Percentiles rank a stretch among this genome's conserved stretches.
phyloP scores from a whole-genome alignment of 352 stramenopile genomes.

The Pythium rhizo-oryzae region DNA sequence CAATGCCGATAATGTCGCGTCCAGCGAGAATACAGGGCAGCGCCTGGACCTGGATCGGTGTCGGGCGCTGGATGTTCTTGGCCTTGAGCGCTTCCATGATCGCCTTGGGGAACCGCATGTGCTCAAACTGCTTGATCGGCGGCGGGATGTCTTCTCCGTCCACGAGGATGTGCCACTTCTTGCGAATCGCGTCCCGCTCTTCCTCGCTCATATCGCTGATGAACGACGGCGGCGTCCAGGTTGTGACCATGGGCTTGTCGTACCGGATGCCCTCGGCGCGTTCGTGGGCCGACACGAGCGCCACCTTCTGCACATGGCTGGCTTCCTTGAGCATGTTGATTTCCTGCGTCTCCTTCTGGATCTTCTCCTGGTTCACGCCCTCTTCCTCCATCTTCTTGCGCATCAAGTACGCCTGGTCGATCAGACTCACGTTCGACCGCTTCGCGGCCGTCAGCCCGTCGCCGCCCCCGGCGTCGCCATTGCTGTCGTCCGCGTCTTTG shows the following conservation, averaged over 20 bases:
- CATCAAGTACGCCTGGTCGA: slow-evolving; percentile 87
- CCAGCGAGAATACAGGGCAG: slow-evolving; percentile 96
- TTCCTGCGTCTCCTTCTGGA: slow-evolving; percentile 87
- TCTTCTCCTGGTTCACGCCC: slow-evolving; percentile 80
- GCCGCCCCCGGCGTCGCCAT: background rate
- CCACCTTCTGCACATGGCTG: slow-evolving; percentile 95
- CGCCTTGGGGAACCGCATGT: slow-evolving; percentile 96
- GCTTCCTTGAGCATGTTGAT: slow-evolving; percentile 95
- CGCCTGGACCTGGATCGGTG: slow-evolving; percentile 99
- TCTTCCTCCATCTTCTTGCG: slow-evolving; percentile 73
- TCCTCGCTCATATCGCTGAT: slow-evolving; percentile 88
- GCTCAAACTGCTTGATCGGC: slow-evolving; percentile 96
- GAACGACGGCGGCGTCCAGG: slow-evolving; percentile 89
- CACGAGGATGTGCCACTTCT: slow-evolving; percentile 98
- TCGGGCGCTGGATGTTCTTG: slow-evolving; percentile 97
- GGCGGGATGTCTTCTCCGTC: slow-evolving; percentile 96
- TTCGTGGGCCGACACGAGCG: slow-evolving; percentile 93
- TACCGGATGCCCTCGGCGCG: slow-evolving; percentile 93
- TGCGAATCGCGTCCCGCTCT: slow-evolving; percentile 90
- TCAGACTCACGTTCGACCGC: slow-evolving; percentile 72
- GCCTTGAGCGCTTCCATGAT: slow-evolving; percentile 92
- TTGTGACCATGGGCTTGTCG: slow-evolving; percentile 88
- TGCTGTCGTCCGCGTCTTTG: background rate
- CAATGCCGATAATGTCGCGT: slow-evolving; percentile 99
- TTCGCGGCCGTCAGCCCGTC: slow-evolving; percentile 24